These are phyloP conservation scores for Macrotyloma uniflorum DNA, from an alignment of 306 rosid genomes.

Conservation along the genomic window DNA sequence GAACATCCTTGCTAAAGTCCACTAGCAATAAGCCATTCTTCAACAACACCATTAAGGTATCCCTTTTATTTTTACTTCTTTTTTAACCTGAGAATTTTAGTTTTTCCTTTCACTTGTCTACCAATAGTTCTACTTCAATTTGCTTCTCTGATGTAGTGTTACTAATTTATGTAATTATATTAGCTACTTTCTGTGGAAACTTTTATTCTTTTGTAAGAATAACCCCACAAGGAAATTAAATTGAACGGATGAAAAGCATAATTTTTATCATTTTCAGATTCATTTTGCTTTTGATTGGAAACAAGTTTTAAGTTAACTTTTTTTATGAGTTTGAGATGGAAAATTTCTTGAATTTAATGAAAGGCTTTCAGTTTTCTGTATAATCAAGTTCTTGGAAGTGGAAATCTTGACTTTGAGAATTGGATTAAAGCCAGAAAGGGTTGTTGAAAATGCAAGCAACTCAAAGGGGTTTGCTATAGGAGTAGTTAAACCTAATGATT, in stretches of 20 bases:
- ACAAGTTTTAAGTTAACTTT: background rate
- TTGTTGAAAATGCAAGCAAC: background rate
- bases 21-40: slow-evolving; percentile 15
- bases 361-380: background rate
- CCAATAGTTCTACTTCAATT: background rate
- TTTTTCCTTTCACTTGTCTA: background rate
- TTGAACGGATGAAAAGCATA: background rate
- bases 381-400: background rate
- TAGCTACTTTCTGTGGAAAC: background rate
- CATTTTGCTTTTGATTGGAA: background rate
- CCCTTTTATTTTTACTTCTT: background rate
- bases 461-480: background rate
- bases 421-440: background rate
- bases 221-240: background rate
- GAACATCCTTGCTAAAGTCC: slow-evolving; percentile 36
- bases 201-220: background rate
- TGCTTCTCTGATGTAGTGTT: background rate
- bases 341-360: background rate
- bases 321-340: background rate
- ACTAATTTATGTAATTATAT: background rate
- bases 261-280: background rate
- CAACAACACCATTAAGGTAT: slow-evolving; percentile 41
- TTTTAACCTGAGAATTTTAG: background rate
- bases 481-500: background rate
- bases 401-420: background rate